Conservation (phyloP, 106 monocot species). For the Ottelia alismoides region DNA sequence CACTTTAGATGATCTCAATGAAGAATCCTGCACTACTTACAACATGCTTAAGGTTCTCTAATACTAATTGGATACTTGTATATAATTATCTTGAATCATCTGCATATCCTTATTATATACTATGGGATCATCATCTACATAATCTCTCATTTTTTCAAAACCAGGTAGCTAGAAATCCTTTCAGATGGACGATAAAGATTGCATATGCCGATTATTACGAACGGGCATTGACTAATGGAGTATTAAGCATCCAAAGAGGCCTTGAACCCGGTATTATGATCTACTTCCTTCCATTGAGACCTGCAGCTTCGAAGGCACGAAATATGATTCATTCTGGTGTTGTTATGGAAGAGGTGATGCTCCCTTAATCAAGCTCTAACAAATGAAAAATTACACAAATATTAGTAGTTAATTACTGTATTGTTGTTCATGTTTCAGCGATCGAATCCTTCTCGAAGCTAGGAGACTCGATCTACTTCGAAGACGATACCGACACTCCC, state of each 20-base stretch:
- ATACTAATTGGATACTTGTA: slow-evolving; percentile 30
- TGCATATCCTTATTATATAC: too few species aligned
- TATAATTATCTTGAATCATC: slow-evolving; percentile 1
- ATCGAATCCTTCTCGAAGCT: slow-evolving; percentile 84
- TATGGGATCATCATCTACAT: neutral
- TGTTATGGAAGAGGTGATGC: slow-evolving; percentile 89
- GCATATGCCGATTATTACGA: slow-evolving; percentile 81
- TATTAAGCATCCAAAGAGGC: slow-evolving; percentile 75
- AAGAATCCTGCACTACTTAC: slow-evolving; percentile 83
- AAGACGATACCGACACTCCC: slow-evolving; percentile 40
- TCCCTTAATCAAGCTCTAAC: too few species aligned
- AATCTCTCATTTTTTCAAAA: neutral
- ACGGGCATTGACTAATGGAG: slow-evolving; percentile 72
- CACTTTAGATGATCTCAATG: slow-evolving; percentile 44
- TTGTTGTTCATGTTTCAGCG: slow-evolving; percentile 17
- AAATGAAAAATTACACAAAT: neutral
- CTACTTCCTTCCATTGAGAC: slow-evolving; percentile 65
- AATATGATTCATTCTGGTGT: slow-evolving; percentile 72
- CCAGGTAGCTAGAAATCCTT: slow-evolving; percentile 69
- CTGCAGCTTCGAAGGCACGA: slow-evolving; percentile 57
- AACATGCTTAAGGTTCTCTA: too few species aligned
- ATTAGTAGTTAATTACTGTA: neutral
- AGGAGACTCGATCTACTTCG: slow-evolving; percentile 88
- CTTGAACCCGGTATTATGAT: slow-evolving; percentile 73
- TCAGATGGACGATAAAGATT: slow-evolving; percentile 78